Base-by-base conservation (phyloP, 495 filamentous ascomycete species). In the Podospora pseudoanserina region DNA sequence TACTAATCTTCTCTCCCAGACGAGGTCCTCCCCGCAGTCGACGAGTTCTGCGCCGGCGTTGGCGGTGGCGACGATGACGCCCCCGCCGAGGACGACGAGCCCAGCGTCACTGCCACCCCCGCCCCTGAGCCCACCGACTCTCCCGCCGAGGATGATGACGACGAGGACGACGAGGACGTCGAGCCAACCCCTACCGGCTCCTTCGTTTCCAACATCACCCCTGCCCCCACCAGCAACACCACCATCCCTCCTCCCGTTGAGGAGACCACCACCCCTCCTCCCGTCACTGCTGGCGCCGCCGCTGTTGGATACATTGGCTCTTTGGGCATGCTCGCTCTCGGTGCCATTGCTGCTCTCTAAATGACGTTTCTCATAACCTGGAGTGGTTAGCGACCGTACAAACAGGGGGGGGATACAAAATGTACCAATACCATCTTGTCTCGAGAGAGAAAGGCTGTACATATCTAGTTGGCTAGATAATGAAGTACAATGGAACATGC, bases 1-100 rank as follows among this genome's bases (percentile, higher is more conserved):
- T 39, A 67, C 60, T 67, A 68, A 70, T 57, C 16, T 18, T 59
- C 15, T 20, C 19, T 3, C 11, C 39, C 62, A 79, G 76, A 63
- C 70, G 32, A 81, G 54, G 78, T 83, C 64, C 73, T 83, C 49
- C 79, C 79, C 55, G 81, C 79, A 49, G 72, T 74, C 27, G 63
- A 71, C 27, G 30, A 67, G 11, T 78, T 80, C 76, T 82, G 80
- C 74, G 39, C 67, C 18, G 70, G 68, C 28, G 70, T 77, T 64
- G 57, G 68, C 18, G 64, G 53, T n/a, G 72, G 69, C 62, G 67
- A 44, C 26, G 34, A 23, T 44, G 57, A 59, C 62, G 19, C 58
- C 18, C 16, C 64, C 4, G 69, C 71, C 44, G 56, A 60, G 26
- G 60, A 56, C 9, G 56, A 32, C 60, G 53, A 23, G 44, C 32